A percentile compares a stretch with the other conserved stretches of the same genome.
Conservation (phyloP, 2,329 filamentous ascomycete genomes). For the Cryphonectria parasitica region DNA sequence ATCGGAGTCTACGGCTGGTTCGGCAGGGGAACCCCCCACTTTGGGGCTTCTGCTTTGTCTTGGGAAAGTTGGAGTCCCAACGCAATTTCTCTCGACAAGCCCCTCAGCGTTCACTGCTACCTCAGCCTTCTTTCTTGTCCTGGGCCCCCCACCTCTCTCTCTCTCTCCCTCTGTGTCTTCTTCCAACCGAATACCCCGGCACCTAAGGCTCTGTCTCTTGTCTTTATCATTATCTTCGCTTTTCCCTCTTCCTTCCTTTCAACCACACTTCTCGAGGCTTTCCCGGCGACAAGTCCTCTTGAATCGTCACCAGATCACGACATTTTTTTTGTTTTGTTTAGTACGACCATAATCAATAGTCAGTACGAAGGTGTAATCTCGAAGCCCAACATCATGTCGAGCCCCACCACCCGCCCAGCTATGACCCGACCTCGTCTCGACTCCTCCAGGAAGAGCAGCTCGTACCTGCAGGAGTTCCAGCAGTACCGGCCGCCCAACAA, state of each 20-base stretch:
- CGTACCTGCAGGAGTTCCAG: constrained; percentile 66
- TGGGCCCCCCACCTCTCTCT: neutral
- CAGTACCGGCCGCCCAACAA: constrained; percentile 62
- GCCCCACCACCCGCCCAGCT: constrained; percentile 38
- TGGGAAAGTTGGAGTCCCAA: neutral
- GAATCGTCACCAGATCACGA: neutral
- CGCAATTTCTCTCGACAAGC: constrained; percentile 2
- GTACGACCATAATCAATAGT: neutral
- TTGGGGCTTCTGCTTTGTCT: neutral
- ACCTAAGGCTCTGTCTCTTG: neutral
- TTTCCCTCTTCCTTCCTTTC: no score
- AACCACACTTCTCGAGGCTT: neutral
- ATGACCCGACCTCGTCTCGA: constrained; percentile 52
- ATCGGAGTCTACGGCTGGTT: neutral
- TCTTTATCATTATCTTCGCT: neutral
- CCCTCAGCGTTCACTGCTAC: neutral
- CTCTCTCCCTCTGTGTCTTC: neutral
- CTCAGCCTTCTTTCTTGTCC: neutral
- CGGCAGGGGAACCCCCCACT: constrained; percentile 6
- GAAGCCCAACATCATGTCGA: constrained; percentile 22
- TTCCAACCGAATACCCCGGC: neutral
- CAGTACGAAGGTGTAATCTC: neutral
- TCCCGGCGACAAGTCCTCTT: neutral
- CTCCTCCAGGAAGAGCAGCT: constrained; percentile 60
- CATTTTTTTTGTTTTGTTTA: neutral